phyloP scores from a whole-genome alignment of 257 asterid genomes.

The Handroanthus guayacan region DNA sequence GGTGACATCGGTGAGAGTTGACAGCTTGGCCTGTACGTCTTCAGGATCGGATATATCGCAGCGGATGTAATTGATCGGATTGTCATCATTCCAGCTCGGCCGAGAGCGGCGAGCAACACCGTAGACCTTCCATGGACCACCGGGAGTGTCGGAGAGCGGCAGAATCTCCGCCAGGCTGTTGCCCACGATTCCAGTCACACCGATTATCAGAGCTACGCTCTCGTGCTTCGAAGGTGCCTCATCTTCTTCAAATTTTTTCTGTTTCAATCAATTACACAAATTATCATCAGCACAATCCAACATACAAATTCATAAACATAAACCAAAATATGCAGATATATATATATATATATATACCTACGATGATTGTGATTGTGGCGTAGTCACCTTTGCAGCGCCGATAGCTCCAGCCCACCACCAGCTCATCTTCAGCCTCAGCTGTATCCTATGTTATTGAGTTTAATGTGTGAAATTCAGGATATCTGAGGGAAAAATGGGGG shows the following conservation, averaged over 20 bases:
- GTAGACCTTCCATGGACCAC: conserved; percentile 97
- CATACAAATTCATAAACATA: not conserved
- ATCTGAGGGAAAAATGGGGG: not conserved
- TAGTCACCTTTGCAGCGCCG: conserved; percentile 76
- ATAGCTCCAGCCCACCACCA: conserved; percentile 99
- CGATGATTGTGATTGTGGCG: not conserved
- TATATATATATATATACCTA: not conserved
- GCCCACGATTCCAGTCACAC: conserved; percentile 93
- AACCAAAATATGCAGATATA: not conserved
- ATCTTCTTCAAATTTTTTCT: conserved; percentile 74
- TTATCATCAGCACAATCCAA: not conserved
- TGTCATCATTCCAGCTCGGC: conserved; percentile 83
- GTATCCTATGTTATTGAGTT: not conserved
- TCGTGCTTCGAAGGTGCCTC: conserved; percentile 66
- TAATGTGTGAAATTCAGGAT: not conserved
- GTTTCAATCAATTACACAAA: conserved; percentile 16
- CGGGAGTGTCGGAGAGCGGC: conserved; percentile 94
- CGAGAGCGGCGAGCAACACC: conserved; percentile 93
- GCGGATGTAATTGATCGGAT: conserved; percentile 72
- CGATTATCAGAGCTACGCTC: conserved; percentile 85
- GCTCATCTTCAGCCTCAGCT: conserved; percentile 53
- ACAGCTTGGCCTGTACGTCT: conserved; percentile 63
- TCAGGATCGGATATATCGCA: conserved; percentile 71
- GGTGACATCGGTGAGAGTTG: conserved; percentile 68
- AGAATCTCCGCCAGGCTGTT: conserved; percentile 95